A percentile compares a stretch with the other conserved stretches of the same genome.
These are phyloP conservation scores for Carex arenaria DNA, from an alignment of 202 grass and related monocot genomes.

Conservation along the genomic window DNA sequence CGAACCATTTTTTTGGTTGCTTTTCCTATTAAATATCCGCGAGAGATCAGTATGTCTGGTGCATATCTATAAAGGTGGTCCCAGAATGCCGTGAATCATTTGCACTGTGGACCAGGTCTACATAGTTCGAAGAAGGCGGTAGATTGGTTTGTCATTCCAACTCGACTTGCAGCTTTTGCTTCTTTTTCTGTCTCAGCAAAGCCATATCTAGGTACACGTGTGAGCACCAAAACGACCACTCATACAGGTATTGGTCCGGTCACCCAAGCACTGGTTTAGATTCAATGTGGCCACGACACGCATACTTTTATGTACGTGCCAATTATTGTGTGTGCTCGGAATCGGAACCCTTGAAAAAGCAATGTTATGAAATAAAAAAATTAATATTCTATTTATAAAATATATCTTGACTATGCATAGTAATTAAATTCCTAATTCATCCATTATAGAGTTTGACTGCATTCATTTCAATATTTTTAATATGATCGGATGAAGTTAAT, in stretches of 20 bases:
- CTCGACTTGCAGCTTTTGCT: conserved; percentile 20
- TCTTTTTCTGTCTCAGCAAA: not conserved
- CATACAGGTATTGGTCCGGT: not conserved
- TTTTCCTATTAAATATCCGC: conserved; percentile 5
- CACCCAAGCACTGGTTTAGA: not conserved
- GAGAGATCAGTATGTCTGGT: not conserved
- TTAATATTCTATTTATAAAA: too few relatives aligned
- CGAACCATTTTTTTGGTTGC: not conserved
- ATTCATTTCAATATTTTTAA: too few relatives aligned
- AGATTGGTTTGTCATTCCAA: conserved; percentile 25
- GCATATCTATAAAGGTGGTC: not conserved
- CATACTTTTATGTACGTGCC: not conserved
- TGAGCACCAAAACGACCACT: not conserved
- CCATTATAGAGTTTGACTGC: too few relatives aligned
- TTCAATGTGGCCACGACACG: not conserved
- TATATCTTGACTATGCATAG: too few relatives aligned
- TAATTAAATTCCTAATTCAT: too few relatives aligned
- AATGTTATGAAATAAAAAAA: too few relatives aligned
- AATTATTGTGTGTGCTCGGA: too few relatives aligned
- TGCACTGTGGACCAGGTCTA: not conserved
- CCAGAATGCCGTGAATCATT: not conserved
- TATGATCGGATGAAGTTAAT: too few relatives aligned
- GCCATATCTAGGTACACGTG: not conserved
- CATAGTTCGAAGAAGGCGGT: not conserved
- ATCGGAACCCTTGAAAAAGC: too few relatives aligned